phyloP scores from a whole-genome alignment of 345 rosid genomes.

The Lepidium aucheri region DNA sequence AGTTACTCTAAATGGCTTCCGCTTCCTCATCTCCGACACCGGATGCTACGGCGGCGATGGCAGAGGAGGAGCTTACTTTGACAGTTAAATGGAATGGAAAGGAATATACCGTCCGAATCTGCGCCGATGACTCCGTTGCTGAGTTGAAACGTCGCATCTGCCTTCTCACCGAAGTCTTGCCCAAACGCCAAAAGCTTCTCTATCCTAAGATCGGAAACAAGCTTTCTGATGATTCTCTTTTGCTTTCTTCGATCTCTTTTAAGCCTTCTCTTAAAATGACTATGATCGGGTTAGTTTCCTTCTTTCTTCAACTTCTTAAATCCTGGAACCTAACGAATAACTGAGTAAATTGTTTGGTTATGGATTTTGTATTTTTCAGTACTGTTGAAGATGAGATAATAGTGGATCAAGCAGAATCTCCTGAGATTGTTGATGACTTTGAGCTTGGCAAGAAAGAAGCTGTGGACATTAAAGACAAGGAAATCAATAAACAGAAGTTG shows the following conservation, averaged over 20 bases:
- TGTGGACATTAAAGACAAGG: slow-evolving; percentile 78
- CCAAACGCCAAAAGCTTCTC: slow-evolving; percentile 92
- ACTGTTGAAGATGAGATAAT: slow-evolving; percentile 87
- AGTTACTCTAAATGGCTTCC: background rate
- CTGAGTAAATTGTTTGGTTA: background rate
- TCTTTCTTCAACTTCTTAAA: background rate
- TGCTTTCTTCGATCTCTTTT: slow-evolving; percentile 71
- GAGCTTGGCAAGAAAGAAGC: slow-evolving; percentile 89
- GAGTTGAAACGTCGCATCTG: slow-evolving; percentile 92
- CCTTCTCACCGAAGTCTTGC: slow-evolving; percentile 70
- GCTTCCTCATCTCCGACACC: slow-evolving; percentile 22
- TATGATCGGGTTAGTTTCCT: slow-evolving; percentile 56
- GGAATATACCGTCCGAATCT: slow-evolving; percentile 76
- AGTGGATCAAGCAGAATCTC: slow-evolving; percentile 69
- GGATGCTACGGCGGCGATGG: slow-evolving; percentile 15
- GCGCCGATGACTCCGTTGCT: slow-evolving; percentile 82
- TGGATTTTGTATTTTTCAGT: slow-evolving; percentile 14
- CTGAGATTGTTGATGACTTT: slow-evolving; percentile 83
- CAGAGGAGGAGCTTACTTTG: slow-evolving; percentile 79
- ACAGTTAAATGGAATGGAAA: slow-evolving; percentile 88
- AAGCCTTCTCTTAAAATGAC: slow-evolving; percentile 92
- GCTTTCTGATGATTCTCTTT: slow-evolving; percentile 64
- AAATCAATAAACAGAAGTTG: slow-evolving; percentile 71
- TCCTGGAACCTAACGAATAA: background rate
- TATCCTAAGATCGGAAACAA: slow-evolving; percentile 84